Evolutionary conservation across 75 land plant species (phyloP).

Genomic region (Picea glauca): DNA sequence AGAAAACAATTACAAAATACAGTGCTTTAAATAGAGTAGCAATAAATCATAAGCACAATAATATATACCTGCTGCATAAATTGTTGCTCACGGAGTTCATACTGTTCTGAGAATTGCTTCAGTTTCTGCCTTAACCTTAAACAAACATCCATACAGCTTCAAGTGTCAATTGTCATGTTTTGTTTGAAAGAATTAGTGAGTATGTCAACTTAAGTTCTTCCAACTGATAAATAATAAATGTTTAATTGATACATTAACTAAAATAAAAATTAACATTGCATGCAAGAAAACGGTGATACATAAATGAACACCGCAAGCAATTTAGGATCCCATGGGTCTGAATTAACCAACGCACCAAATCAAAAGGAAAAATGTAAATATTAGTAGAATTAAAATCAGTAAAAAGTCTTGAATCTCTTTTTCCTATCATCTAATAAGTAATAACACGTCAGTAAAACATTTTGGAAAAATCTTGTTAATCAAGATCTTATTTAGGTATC

Average conservation of each 20-base stretch:
- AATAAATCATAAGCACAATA: neutral
- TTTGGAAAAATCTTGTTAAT: too few species aligned
- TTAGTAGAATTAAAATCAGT: too few species aligned
- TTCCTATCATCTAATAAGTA: too few species aligned
- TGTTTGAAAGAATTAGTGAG: too few species aligned
- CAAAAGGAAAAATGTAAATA: neutral
- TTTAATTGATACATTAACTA: neutral
- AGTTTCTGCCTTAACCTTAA: constrained; percentile 76
- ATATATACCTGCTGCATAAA: constrained; percentile 74
- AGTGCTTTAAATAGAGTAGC: neutral
- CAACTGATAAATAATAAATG: neutral
- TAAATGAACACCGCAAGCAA: neutral
- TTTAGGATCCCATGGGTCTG: neutral
- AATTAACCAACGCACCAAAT: neutral
- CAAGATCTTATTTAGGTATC: too few species aligned
- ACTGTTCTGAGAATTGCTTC: constrained; percentile 82
- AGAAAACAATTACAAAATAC: neutral
- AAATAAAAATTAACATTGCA: neutral
- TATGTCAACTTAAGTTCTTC: too few species aligned
- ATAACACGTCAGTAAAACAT: too few species aligned
- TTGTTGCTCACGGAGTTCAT: constrained; percentile 73
- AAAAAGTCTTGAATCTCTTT: too few species aligned
- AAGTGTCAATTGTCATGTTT: neutral
- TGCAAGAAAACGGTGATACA: neutral
- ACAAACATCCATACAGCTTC: neutral